Conservation (phyloP, 805 yeast species). For the Hanseniaspora osmophila region DNA sequence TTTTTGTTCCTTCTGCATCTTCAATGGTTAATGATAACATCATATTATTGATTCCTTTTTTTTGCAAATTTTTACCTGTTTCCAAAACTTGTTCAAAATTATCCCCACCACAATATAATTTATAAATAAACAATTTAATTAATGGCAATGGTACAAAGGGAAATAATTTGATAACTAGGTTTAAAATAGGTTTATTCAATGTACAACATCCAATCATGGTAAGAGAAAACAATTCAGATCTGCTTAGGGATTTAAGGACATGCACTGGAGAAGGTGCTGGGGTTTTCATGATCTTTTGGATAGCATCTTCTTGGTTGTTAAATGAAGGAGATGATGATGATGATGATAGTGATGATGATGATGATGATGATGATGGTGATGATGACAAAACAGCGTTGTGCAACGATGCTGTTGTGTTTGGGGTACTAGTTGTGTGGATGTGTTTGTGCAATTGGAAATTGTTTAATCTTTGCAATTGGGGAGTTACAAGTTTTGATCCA, state of each 20-base stretch:
- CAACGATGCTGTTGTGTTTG: neutral
- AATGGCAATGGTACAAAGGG: slow-evolving; percentile 64
- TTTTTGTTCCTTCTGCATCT: slow-evolving; percentile 69
- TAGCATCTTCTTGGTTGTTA: neutral
- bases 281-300: neutral
- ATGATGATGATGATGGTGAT: no score
- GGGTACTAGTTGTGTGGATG: neutral
- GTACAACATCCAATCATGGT: slow-evolving; percentile 60
- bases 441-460: neutral
- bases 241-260: slow-evolving; percentile 40
- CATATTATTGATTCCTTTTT: slow-evolving; percentile 80
- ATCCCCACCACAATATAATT: slow-evolving; percentile 85
- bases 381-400: no score
- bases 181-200: slow-evolving; percentile 44
- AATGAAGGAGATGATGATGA: neutral
- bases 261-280: slow-evolving; percentile 13
- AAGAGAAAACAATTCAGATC: slow-evolving; percentile 45
- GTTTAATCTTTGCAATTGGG: no score
- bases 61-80: slow-evolving; percentile 53
- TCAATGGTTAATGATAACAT: slow-evolving; percentile 90
- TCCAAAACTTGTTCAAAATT: slow-evolving; percentile 49
- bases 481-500: no score
- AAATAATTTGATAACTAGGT: slow-evolving; percentile 47
- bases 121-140: slow-evolving; percentile 60
- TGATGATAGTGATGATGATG: neutral